phyloP scores from a whole-genome alignment of 371 early-diverging fungal genomes.

The Mucor sp. region DNA sequence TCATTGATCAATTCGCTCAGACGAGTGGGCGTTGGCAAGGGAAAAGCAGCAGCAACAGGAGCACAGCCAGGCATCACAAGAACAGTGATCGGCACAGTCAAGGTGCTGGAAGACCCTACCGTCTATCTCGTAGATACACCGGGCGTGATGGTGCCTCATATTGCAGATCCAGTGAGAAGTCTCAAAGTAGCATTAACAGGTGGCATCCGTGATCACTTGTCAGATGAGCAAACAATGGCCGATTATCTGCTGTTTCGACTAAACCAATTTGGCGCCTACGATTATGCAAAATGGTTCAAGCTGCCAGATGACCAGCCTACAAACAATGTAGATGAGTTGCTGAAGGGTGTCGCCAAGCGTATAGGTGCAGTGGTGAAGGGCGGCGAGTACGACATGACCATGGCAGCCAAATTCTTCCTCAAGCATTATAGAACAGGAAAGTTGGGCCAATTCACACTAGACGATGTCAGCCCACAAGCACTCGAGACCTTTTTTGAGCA shows the following conservation, averaged over 20 bases:
- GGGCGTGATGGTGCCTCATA: conserved; percentile 87
- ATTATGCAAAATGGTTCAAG: conserved; percentile 37
- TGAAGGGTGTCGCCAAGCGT: conserved; percentile 64
- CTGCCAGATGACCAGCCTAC: conserved; percentile 56
- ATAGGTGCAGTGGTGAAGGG: conserved; percentile 82
- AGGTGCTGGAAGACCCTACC: conserved; percentile 82
- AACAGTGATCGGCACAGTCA: conserved; percentile 79
- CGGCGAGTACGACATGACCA: conserved; percentile 64
- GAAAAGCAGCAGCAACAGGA: conserved; percentile 87
- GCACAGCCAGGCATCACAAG: conserved; percentile 90
- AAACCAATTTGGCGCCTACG: conserved; percentile 56
- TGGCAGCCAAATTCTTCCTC: conserved; percentile 72
- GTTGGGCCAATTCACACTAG: conserved; percentile 72
- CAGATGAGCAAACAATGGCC: conserved; percentile 79
- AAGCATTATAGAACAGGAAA: conserved; percentile 76
- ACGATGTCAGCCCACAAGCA: conserved; percentile 60
- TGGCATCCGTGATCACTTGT: conserved; percentile 85
- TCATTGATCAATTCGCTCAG: conserved; percentile 89
- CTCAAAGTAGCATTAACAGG: conserved; percentile 86
- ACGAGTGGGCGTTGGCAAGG: conserved; percentile 66
- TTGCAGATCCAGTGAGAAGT: conserved; percentile 74
- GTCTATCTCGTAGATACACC: conserved; percentile 94
- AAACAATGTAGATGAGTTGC: conserved; percentile 64
- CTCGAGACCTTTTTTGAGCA: conserved; percentile 56
- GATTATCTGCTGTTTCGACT: conserved; percentile 89